Evolutionary conservation across 148 eudicot species (phyloP).

Genomic region (Arbutus unedo): DNA sequence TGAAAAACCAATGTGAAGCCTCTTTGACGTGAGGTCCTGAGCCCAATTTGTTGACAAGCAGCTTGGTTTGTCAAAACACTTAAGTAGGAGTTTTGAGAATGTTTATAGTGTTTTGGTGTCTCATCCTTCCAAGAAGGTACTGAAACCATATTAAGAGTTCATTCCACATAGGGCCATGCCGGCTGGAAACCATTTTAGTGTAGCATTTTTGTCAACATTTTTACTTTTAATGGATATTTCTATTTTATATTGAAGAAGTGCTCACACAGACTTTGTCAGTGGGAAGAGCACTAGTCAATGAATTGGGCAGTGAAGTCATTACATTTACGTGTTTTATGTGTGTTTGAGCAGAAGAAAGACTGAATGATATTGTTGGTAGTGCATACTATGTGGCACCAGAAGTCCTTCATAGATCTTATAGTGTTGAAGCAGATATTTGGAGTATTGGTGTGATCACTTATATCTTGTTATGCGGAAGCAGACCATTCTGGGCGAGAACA

Average conservation of each 20-base stretch:
- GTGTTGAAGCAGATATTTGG: slow-evolving; percentile 50
- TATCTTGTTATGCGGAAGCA: slow-evolving; percentile 49
- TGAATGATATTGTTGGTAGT: slow-evolving; percentile 48
- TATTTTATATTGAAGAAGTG: background rate
- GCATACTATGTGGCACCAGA: slow-evolving; percentile 52
- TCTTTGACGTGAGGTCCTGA: background rate
- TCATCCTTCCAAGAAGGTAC: background rate
- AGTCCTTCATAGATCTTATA: slow-evolving; percentile 47
- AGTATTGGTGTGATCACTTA: slow-evolving; percentile 48
- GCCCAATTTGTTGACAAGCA: background rate
- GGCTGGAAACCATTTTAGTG: background rate
- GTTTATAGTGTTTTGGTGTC: background rate
- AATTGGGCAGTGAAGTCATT: background rate
- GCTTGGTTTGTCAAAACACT: background rate
- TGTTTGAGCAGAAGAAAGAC: slow-evolving; percentile 36
- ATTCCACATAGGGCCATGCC: background rate
- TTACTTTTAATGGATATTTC: background rate
- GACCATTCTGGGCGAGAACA: slow-evolving; percentile 49
- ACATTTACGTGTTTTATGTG: background rate
- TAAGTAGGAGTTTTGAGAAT: background rate
- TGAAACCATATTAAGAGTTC: background rate
- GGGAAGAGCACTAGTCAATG: background rate
- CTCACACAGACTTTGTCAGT: background rate
- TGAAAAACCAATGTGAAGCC: background rate
- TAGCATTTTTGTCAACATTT: background rate